Conservation (phyloP, 2,329 filamentous ascomycete species). For the Tolypocladium inflatum region DNA sequence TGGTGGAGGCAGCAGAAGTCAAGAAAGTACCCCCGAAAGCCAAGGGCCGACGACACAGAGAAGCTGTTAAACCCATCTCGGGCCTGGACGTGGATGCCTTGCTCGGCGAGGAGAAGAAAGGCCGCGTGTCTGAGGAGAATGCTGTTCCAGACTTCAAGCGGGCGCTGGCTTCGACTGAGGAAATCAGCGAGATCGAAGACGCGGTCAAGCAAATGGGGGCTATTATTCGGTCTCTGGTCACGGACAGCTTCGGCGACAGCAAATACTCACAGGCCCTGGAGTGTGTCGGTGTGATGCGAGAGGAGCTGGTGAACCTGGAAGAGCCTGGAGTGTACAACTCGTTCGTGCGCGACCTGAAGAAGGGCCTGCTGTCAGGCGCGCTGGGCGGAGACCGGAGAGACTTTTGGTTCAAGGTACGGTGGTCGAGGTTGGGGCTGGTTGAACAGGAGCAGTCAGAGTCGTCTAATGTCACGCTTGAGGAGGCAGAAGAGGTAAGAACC, state of each 20-base stretch:
- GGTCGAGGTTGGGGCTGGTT: constrained; percentile 62
- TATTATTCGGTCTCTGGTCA: constrained; percentile 61
- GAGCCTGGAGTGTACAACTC: constrained; percentile 69
- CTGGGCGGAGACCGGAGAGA: constrained; percentile 70
- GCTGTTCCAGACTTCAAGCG: constrained; percentile 88
- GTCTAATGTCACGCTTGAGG: constrained; percentile 58
- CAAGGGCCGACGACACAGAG: constrained; percentile 61
- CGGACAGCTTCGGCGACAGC: constrained; percentile 63
- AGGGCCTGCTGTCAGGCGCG: constrained; percentile 55
- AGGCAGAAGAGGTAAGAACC: constrained; percentile 51
- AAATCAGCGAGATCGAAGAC: constrained; percentile 52
- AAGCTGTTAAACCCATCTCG: constrained; percentile 73
- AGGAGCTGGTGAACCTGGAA: constrained; percentile 67
- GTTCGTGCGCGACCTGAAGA: constrained; percentile 63
- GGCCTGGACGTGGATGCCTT: constrained; percentile 80
- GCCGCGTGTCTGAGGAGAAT: constrained; percentile 52
- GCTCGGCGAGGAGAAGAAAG: constrained; percentile 46
- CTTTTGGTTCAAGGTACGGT: constrained; percentile 70
- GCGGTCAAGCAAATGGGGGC: constrained; percentile 65
- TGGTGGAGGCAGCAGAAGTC: constrained; percentile 64
- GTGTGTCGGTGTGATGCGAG: constrained; percentile 66
- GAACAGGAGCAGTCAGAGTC: constrained; percentile 50
- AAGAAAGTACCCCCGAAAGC: constrained; percentile 81
- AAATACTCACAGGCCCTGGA: constrained; percentile 70
- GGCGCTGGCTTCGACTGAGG: constrained; percentile 51